Percentiles rank a stretch among this genome's conserved stretches.
These are phyloP conservation scores for Wilhelminamyces savonicus DNA, from an alignment of 805 yeast genomes.

Conservation along the genomic window DNA sequence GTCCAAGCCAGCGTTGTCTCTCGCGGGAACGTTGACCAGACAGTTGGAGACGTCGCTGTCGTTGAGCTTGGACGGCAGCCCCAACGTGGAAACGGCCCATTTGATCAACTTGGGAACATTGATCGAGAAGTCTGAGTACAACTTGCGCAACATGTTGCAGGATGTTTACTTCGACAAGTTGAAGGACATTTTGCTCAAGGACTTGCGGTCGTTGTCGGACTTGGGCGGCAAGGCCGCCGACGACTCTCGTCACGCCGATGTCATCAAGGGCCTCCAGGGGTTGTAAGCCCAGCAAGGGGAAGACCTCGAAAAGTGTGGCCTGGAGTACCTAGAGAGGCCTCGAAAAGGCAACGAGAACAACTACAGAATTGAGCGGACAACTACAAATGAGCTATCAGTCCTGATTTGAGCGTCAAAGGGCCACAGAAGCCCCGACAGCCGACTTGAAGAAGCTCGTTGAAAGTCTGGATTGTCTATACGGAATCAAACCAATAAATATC, in stretches of 20 bases:
- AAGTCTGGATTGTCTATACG: too few species aligned
- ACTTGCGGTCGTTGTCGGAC: conserved; percentile 34
- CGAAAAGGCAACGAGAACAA: conserved; percentile 2
- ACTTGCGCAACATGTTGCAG: conserved; percentile 79
- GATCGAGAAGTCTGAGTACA: conserved; percentile 84
- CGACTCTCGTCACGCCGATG: conserved; percentile 26
- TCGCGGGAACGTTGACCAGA: conserved; percentile 83
- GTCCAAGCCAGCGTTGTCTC: conserved; percentile 24
- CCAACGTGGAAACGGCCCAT: conserved; percentile 54
- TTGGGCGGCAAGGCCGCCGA: conserved; percentile 23
- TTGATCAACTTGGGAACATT: conserved; percentile 79
- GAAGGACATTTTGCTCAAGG: conserved; percentile 64
- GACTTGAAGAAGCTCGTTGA: too few species aligned
- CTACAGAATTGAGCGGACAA: background rate
- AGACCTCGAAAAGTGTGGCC: background rate
- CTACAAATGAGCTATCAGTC: background rate
- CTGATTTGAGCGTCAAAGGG: background rate
- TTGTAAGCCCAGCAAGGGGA: conserved; percentile 10
- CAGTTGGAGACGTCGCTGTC: conserved; percentile 59
- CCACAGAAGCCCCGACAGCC: too few species aligned
- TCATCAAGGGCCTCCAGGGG: conserved; percentile 33
- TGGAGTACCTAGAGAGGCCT: background rate
- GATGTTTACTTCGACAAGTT: conserved; percentile 95
- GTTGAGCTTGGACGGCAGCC: conserved; percentile 24
- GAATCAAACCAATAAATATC: background rate